Conservation (phyloP, 2,329 filamentous ascomycete genomes). For the Cryphonectria parasitica region DNA sequence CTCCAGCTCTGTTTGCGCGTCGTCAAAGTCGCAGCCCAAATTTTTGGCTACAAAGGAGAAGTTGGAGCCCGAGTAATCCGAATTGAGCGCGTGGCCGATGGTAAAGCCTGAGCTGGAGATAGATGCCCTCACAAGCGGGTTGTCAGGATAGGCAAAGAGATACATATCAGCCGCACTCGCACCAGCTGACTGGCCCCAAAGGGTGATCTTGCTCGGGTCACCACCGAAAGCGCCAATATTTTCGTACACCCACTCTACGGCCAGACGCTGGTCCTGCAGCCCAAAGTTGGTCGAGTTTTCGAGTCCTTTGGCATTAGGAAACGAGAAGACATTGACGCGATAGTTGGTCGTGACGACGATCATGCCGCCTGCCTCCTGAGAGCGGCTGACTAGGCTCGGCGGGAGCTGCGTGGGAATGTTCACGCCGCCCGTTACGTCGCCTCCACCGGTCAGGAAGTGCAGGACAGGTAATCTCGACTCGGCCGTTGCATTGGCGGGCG, state of each 20-base stretch:
- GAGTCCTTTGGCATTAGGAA: conserved; percentile 35
- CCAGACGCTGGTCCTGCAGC: conserved; percentile 29
- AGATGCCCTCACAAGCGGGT: conserved; percentile 32
- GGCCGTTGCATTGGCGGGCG: conserved; percentile 43
- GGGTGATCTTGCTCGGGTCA: conserved; percentile 43
- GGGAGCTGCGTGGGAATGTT: conserved; percentile 47
- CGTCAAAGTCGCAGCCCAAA: conserved; percentile 35
- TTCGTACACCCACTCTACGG: conserved; percentile 43
- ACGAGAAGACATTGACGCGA: conserved; percentile 36
- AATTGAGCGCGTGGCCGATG: conserved; percentile 21
- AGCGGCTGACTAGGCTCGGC: conserved; percentile 43
- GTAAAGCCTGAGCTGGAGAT: conserved; percentile 31
- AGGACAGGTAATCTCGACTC: conserved; percentile 31
- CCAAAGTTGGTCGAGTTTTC: conserved; percentile 24
- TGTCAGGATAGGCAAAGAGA: conserved; percentile 34
- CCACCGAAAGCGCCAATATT: conserved; percentile 47
- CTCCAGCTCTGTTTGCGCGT: conserved; percentile 34
- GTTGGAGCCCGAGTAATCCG: conserved; percentile 32
- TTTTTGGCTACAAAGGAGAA: conserved; percentile 38
- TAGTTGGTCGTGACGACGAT: conserved; percentile 45
- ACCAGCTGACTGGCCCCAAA: conserved; percentile 37
- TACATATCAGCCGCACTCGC: conserved; percentile 34
- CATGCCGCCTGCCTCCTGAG: conserved; percentile 37
- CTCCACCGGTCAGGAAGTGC: conserved; percentile 24
- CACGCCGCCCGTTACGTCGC: conserved; percentile 36